These are phyloP conservation scores for Yamadazyma membranifaciens DNA, from an alignment of 1,139 yeast species.

Conservation along the genomic window DNA sequence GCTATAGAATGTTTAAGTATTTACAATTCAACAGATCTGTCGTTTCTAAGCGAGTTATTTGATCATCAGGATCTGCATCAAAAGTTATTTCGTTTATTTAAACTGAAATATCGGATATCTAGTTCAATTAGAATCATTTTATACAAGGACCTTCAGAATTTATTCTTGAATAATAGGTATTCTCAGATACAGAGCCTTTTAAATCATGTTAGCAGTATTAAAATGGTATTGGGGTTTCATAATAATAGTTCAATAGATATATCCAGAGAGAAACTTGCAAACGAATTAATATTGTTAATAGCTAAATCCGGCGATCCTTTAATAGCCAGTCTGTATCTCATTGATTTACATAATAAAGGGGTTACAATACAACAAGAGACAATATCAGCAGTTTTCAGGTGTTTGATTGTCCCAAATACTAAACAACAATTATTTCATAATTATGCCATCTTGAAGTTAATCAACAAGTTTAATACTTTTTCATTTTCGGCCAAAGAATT, in stretches of 20 bases:
- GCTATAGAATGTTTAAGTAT: background rate
- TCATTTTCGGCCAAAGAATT: slow-evolving; percentile 5
- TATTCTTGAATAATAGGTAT: background rate
- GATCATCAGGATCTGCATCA: background rate
- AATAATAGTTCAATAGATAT: background rate
- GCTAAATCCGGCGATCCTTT: slow-evolving; percentile 23
- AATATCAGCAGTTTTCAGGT: slow-evolving; percentile 9
- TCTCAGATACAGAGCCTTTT: background rate
- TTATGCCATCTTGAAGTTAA: slow-evolving; percentile 12
- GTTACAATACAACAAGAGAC: slow-evolving; percentile 6
- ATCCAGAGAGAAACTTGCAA: slow-evolving; percentile 7
- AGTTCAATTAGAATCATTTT: background rate
- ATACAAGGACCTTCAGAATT: background rate
- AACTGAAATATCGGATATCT: background rate
- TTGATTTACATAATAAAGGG: slow-evolving; percentile 9
- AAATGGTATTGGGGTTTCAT: background rate
- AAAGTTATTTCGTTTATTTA: background rate
- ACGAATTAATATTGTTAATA: slow-evolving; percentile 14
- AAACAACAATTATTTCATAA: slow-evolving; percentile 8
- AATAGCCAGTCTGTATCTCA: slow-evolving; percentile 21
- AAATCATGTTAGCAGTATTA: background rate
- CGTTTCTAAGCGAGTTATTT: background rate
- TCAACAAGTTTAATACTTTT: slow-evolving; percentile 8
- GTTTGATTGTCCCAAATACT: slow-evolving; percentile 12
- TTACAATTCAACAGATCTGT: background rate